Evolutionary conservation across 2,329 filamentous ascomycete species (phyloP).

Genomic region (Arthrobotrys conoides): DNA sequence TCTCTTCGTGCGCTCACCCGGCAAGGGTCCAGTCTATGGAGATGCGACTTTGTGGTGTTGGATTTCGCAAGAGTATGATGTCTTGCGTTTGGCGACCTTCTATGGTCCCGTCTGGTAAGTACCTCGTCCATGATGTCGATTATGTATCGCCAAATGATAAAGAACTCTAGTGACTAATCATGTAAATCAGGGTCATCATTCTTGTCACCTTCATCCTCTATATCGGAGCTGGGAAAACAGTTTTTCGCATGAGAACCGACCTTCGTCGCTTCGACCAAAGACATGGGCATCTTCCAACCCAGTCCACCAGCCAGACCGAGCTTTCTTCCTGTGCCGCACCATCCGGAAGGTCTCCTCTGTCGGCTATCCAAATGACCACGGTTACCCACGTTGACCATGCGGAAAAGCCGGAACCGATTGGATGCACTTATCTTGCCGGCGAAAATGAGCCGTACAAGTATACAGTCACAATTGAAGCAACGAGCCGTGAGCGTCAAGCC

Average conservation of each 20-base stretch:
- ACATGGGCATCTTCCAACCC: conserved; percentile 63
- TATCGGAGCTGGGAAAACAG: conserved; percentile 76
- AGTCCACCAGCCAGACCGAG: conserved; percentile 49
- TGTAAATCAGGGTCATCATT: conserved; percentile 72
- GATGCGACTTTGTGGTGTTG: conserved; percentile 86
- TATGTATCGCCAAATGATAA: background rate
- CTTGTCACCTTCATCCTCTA: conserved; percentile 77
- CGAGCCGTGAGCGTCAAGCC: conserved; percentile 28
- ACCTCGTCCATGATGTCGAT: conserved; percentile 63
- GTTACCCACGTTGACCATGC: conserved; percentile 67
- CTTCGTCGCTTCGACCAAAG: conserved; percentile 71
- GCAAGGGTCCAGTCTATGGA: conserved; percentile 77
- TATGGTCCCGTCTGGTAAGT: conserved; percentile 79
- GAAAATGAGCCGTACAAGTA: conserved; percentile 51
- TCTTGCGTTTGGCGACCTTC: conserved; percentile 80
- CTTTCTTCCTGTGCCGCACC: conserved; percentile 67
- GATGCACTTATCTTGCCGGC: conserved; percentile 29
- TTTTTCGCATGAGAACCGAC: conserved; percentile 77
- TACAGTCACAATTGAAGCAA: conserved; percentile 40
- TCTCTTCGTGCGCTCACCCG: conserved; percentile 73
- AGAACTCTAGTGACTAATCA: conserved; percentile 56
- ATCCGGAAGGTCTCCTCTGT: conserved; percentile 69
- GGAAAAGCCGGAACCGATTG: conserved; percentile 35
- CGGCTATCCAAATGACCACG: conserved; percentile 76
- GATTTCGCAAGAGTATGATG: conserved; percentile 77